Base-by-base conservation (phyloP, 441 rosid genomes). In the Macaranga tanarius region DNA sequence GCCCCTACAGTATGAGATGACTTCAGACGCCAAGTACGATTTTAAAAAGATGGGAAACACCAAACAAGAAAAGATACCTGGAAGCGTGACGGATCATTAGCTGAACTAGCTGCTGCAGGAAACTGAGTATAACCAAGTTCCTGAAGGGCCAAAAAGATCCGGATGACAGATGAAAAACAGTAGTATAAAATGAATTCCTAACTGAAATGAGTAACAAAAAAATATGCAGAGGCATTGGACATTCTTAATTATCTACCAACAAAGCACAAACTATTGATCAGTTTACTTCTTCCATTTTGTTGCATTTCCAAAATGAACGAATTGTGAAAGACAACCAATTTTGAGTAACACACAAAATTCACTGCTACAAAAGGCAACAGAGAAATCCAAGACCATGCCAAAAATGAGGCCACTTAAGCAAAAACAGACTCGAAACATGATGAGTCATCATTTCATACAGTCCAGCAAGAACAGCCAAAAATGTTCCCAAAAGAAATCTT, bases 91-190 rank as follows among this genome's bases (percentile, higher is more conserved):
- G 83, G 83, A 84, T 90, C 86, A 62, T 80, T 88, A 68, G 69
- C 80, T 40, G 91, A 79, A 79, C 81, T 74, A 72, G 82, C 72
- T 57, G 85, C 82, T 55, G 62, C 82, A 60, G 84, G 87, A 65
- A 83, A 76, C 62, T 92, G 93, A 38, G 92, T 58, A 75, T 82
- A 88, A 70, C 86, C 79, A 81, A 74, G 82, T 70, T 89, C 95
- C 95, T 92, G 86, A 64, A 67, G 28, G 71, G 66, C 67, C 62
- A 73, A 57, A 81, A 71, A 15, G 67, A 67, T 51, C 5, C 71
- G 31, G 58, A 71, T 59, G 58, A 34, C 54, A 65, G 22, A 50
- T 9, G 65, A 67, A 55, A 56, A 63, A 19, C 16, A 25, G 45
- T 6, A 7, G 20, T 17, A 48, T 20, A 40, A 11, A 65, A 45